phyloP scores from a whole-genome alignment of 495 filamentous ascomycete species.

The Rhizodiscina lignyota region DNA sequence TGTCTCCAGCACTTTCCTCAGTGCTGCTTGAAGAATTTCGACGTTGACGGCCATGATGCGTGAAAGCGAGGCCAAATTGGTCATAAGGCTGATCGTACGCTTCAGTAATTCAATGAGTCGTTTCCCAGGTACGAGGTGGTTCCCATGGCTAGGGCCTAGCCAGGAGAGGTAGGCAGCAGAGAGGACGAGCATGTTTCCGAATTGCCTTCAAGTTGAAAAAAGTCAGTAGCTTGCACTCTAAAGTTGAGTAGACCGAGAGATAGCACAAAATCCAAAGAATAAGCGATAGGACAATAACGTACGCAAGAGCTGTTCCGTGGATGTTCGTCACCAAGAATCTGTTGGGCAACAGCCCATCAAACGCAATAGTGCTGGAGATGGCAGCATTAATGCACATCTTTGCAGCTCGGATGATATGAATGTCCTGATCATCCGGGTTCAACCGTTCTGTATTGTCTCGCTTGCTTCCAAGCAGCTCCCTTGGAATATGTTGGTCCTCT shows the following conservation, averaged over 20 bases:
- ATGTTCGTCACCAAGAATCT: slow-evolving; percentile 83
- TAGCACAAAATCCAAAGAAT: not conserved
- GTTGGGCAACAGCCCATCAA: slow-evolving; percentile 47
- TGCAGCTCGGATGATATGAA: slow-evolving; percentile 15
- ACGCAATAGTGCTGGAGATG: slow-evolving; percentile 70
- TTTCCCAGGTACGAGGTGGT: slow-evolving; percentile 33
- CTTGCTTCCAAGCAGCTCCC: not conserved
- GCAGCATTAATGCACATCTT: slow-evolving; percentile 49
- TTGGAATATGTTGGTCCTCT: not conserved
- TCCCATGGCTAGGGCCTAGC: slow-evolving; percentile 30
- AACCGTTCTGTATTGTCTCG: too few relatives aligned
- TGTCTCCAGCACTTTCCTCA: not conserved
- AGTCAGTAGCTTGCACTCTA: too few relatives aligned
- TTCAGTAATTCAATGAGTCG: slow-evolving; percentile 33
- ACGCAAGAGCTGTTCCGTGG: slow-evolving; percentile 93
- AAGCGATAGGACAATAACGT: slow-evolving; percentile 27
- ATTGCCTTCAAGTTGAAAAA: slow-evolving; percentile 48
- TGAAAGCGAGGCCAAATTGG: slow-evolving; percentile 41
- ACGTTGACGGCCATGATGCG: slow-evolving; percentile 51
- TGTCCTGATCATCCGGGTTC: not conserved
- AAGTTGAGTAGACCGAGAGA: not conserved
- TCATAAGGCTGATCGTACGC: slow-evolving; percentile 57
- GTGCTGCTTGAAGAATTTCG: slow-evolving; percentile 33
- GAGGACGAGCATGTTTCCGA: slow-evolving; percentile 83
- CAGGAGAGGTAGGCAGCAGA: slow-evolving; percentile 55